phyloP scores from a whole-genome alignment of 2,329 filamentous ascomycete genomes.

The Biscogniauxia mediterranea region DNA sequence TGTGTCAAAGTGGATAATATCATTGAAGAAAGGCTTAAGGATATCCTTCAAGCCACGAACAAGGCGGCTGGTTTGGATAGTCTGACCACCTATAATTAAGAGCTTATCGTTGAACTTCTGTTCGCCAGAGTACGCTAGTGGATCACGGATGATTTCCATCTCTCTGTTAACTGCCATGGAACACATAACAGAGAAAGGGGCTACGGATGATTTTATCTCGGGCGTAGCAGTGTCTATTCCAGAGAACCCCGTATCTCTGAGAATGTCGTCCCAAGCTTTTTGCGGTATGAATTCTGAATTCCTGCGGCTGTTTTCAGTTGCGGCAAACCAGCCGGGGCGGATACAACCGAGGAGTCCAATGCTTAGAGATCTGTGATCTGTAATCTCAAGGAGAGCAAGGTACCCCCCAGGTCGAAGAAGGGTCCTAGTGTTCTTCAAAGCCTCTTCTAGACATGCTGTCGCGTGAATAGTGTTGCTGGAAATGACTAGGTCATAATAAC shows the following conservation, averaged over 20 bases:
- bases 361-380: slow-evolving; percentile 4
- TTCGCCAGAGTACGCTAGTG: background rate
- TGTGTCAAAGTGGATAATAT: slow-evolving; percentile 8
- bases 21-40: slow-evolving; percentile 9
- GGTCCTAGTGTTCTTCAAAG: slow-evolving; percentile 25
- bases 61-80: slow-evolving; percentile 7
- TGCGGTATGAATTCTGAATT: slow-evolving; percentile 5
- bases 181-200: slow-evolving; percentile 13
- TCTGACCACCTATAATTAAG: slow-evolving; percentile 20
- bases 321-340: slow-evolving; percentile 7
- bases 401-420: slow-evolving; percentile 37
- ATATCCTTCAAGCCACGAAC: slow-evolving; percentile 3
- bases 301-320: slow-evolving; percentile 3
- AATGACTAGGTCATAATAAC: slow-evolving; percentile 31
- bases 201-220: background rate
- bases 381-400: slow-evolving; percentile 20
- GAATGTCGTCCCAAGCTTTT: slow-evolving; percentile 23
- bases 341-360: slow-evolving; percentile 3
- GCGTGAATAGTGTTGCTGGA: slow-evolving; percentile 31
- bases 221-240: slow-evolving; percentile 26
- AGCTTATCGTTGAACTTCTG: slow-evolving; percentile 13
- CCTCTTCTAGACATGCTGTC: slow-evolving; percentile 18
- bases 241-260: slow-evolving; percentile 28
- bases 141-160: slow-evolving; percentile 9
- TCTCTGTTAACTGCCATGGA: slow-evolving; percentile 29